A percentile compares a stretch with the other conserved stretches of the same genome.
phyloP scores from a whole-genome alignment of 306 rosid genomes.

The Cucurbita moschata region DNA sequence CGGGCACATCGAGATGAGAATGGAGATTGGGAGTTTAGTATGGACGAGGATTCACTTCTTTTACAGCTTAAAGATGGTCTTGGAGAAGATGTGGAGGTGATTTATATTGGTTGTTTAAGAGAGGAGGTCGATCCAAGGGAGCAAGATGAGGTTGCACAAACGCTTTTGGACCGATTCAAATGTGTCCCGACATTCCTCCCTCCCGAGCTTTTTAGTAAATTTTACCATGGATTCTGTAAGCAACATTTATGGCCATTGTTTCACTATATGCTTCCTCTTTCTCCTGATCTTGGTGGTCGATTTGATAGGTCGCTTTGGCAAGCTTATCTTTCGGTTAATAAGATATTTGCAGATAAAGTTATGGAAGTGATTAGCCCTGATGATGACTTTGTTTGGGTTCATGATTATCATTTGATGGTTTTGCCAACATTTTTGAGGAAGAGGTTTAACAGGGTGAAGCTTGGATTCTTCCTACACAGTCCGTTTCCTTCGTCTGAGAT shows the following conservation, averaged over 20 bases:
- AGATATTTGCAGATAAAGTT: constrained; percentile 84
- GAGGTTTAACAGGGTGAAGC: constrained; percentile 37
- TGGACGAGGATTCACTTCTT: constrained; percentile 89
- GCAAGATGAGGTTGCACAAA: constrained; percentile 80
- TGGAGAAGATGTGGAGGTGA: constrained; percentile 69
- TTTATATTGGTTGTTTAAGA: constrained; percentile 69
- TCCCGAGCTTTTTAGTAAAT: constrained; percentile 61
- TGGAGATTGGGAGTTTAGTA: constrained; percentile 54
- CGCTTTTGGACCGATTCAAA: constrained; percentile 56
- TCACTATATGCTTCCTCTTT: constrained; percentile 85
- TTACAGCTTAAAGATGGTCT: constrained; percentile 84
- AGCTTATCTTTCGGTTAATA: constrained; percentile 82
- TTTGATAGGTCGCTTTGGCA: constrained; percentile 78
- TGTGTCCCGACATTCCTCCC: constrained; percentile 78
- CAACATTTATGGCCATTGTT: constrained; percentile 81
- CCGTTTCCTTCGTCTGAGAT: constrained; percentile 58
- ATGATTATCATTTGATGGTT: constrained; percentile 88
- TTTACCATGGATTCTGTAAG: constrained; percentile 87
- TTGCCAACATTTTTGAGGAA: constrained; percentile 83
- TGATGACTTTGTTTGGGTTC: constrained; percentile 72
- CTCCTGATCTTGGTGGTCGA: constrained; percentile 77
- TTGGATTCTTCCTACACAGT: constrained; percentile 51
- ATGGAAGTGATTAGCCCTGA: constrained; percentile 76
- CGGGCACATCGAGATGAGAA: constrained; percentile 26
- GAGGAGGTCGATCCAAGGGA: constrained; percentile 51